Base-by-base conservation (phyloP, 148 eudicot genomes). In the Rhododendron simsii region DNA sequence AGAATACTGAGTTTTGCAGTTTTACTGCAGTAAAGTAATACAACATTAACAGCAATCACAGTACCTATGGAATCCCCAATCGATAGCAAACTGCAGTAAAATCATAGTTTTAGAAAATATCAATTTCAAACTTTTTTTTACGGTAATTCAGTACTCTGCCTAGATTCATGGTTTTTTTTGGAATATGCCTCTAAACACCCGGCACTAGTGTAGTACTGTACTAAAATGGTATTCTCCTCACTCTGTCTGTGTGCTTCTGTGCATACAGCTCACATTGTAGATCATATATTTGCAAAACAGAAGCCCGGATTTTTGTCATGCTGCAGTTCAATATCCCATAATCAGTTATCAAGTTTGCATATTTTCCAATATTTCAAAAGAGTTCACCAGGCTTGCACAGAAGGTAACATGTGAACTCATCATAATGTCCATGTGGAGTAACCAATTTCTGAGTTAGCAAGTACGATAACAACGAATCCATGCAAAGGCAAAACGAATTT, bases 1-100 rank as follows among this genome's bases (percentile, higher is more conserved):
- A 53, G 15, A 20, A 28, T 81, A 18, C 65, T 7, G 57, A 81
- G 83, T 81, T 30, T 79, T 81, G 45, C 83, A 53, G 83, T 81
- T 53, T 79, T 81, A 81, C 59, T 16, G 23, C 44, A 65, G 71
- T n/a, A 65, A 65, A 65, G 7, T 65, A 65, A n/a, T 65, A 59
- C 65, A 59, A 59, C 65, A 20, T 20, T 18, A 59, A 59, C 65
- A 59, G 14, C 23, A 59, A 59, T 20, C 6, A 59, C 23, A 59
- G 65, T 59, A 59, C n/a, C 23, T 59, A 59, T 1, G 65, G 7
- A 20, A 59, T 20, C 65, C 65, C 65, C 65, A 59, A 18, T 6
- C n/a, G n/a, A 59, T 20, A 59, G 23, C 65, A 59, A 59, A 59
- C 65, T 59, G n/a, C 65, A 59, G 65, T 59, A 59, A 59, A 59